A percentile compares a stretch with the other conserved stretches of the same genome.
phyloP scores from a whole-genome alignment of 305 asterid genomes.

The Fraxinus floribunda region DNA sequence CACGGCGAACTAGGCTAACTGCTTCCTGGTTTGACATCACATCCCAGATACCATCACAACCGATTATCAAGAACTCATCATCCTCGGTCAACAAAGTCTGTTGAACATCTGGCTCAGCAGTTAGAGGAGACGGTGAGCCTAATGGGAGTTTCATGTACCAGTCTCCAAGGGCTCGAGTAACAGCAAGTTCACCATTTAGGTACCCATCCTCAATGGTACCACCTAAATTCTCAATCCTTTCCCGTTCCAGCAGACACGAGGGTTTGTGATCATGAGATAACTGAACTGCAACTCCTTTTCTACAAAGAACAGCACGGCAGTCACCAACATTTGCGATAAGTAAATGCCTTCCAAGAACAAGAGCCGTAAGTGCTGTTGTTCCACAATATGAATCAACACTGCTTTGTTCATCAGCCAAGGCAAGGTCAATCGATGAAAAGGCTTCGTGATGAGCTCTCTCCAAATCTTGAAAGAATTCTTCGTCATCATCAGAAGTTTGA shows the following conservation, averaged over 20 bases:
- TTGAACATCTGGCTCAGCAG: slow-evolving; percentile 58
- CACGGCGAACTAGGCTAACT: slow-evolving; percentile 40
- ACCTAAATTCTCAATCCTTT: slow-evolving; percentile 51
- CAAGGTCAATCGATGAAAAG: slow-evolving; percentile 64
- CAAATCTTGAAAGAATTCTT: slow-evolving; percentile 54
- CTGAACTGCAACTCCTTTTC: slow-evolving; percentile 56
- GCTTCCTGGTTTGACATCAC: slow-evolving; percentile 61
- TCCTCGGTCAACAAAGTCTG: slow-evolving; percentile 43
- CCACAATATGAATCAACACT: slow-evolving; percentile 65
- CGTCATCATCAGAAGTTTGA: slow-evolving; percentile 50
- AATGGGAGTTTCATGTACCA: slow-evolving; percentile 64
- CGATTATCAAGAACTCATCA: slow-evolving; percentile 59
- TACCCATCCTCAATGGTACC: slow-evolving; percentile 56
- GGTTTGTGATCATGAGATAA: slow-evolving; percentile 58
- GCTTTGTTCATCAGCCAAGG: slow-evolving; percentile 61
- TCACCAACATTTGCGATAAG: slow-evolving; percentile 90
- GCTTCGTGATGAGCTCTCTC: slow-evolving; percentile 51
- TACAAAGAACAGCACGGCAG: slow-evolving; percentile 63
- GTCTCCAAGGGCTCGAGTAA: slow-evolving; percentile 59
- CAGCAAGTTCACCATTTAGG: slow-evolving; percentile 54
- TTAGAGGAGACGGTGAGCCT: slow-evolving; percentile 56
- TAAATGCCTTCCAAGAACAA: slow-evolving; percentile 66
- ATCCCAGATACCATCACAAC: slow-evolving; percentile 67
- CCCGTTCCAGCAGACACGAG: slow-evolving; percentile 40
- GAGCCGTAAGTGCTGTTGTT: slow-evolving; percentile 83